Evolutionary conservation across 2,329 filamentous ascomycete species (phyloP).

Genomic region (Laburnicola sp.): DNA sequence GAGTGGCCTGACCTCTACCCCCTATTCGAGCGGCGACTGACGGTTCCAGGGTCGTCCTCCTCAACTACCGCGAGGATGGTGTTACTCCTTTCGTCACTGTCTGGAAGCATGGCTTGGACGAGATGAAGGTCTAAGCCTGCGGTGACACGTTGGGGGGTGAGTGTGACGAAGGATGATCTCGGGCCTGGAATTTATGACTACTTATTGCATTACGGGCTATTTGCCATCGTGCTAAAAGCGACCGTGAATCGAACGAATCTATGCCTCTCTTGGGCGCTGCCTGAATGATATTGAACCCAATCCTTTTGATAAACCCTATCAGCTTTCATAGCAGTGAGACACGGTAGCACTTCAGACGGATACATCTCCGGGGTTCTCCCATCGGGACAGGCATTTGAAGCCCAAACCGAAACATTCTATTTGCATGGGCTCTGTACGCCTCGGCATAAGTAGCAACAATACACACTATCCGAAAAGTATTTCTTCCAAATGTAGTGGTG

Average conservation of each 20-base stretch:
- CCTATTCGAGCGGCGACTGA: conserved; percentile 4
- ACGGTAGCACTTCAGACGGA: too few relatives aligned
- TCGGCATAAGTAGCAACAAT: too few relatives aligned
- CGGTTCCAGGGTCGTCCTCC: conserved; percentile 71
- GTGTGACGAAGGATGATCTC: conserved; percentile 25
- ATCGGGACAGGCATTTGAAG: too few relatives aligned
- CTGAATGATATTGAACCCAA: too few relatives aligned
- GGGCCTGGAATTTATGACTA: conserved; percentile 43
- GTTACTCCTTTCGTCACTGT: conserved; percentile 83
- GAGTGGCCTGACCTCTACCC: conserved; percentile 47
- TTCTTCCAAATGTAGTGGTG: too few relatives aligned
- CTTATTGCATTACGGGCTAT: conserved; percentile 45
- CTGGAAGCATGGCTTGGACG: conserved; percentile 92
- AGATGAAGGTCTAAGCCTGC: conserved; percentile 80
- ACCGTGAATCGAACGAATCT: conserved; percentile 36
- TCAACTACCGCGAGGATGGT: conserved; percentile 98
- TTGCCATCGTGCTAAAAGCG: conserved; percentile 40
- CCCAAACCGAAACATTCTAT: too few relatives aligned
- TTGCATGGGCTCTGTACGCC: too few relatives aligned
- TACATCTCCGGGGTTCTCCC: too few relatives aligned
- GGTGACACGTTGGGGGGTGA: conserved; percentile 5
- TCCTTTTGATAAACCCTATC: too few relatives aligned
- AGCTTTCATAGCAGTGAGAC: too few relatives aligned
- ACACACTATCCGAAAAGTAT: too few relatives aligned
- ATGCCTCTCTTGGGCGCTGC: conserved; percentile 11